Conservation (phyloP, 768 basidiomycete species). For the Dioszegia hungarica region DNA sequence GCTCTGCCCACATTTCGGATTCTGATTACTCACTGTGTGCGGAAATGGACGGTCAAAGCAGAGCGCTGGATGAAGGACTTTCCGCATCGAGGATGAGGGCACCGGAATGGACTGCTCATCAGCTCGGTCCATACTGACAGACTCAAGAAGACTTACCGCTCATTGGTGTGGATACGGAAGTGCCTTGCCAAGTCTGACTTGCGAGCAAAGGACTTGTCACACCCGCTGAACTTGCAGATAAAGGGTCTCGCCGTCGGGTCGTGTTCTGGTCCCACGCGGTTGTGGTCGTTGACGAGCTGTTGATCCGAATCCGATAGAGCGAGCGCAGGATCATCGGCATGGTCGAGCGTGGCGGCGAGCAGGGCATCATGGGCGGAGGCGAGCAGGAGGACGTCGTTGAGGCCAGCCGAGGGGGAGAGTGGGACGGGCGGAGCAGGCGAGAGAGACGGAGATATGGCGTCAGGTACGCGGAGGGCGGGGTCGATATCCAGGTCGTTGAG, state of each 20-base stretch:
- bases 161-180: constrained; percentile 51
- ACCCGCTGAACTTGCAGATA: constrained; percentile 32
- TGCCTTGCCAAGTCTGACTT: constrained; percentile 51
- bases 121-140: background rate
- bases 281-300: constrained; percentile 41
- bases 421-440: background rate
- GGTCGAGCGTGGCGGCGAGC: background rate
- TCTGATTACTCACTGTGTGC: constrained; percentile 44
- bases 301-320: background rate
- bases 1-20: background rate
- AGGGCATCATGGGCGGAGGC: background rate
- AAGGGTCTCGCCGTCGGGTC: constrained; percentile 33
- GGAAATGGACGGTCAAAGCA: constrained; percentile 47
- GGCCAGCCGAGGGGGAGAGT: background rate
- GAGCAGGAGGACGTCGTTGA: background rate
- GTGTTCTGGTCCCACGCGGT: constrained; percentile 30
- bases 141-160: constrained; percentile 46
- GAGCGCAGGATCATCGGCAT: background rate
- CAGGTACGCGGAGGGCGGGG: background rate
- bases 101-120: constrained; percentile 38
- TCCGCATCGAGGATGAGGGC: constrained; percentile 31
- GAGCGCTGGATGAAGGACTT: constrained; percentile 44
- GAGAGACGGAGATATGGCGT: background rate
- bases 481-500: background rate
- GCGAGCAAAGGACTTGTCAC: constrained; percentile 50